Evolutionary conservation across 495 filamentous ascomycete species (phyloP).

Genomic region (Daldinia vernicosa): DNA sequence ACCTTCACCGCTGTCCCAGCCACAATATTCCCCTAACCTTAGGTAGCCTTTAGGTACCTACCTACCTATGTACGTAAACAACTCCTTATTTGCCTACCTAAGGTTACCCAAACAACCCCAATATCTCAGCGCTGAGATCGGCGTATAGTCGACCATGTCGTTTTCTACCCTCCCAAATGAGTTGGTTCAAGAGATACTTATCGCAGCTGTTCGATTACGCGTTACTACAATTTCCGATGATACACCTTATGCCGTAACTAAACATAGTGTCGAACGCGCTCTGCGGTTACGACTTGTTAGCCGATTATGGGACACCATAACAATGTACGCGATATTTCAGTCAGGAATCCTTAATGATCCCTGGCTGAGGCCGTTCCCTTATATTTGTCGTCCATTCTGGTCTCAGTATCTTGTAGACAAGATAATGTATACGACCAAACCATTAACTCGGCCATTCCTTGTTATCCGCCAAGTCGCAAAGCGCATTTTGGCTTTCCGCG

Average conservation of each 20-base stretch:
- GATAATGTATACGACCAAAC: neutral
- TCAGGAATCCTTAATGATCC: neutral
- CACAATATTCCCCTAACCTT: no score
- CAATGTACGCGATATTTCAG: neutral
- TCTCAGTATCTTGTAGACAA: neutral
- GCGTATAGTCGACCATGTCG: neutral
- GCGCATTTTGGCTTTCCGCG: neutral
- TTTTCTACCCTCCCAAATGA: neutral
- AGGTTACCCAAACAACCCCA: no score
- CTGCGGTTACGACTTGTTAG: neutral
- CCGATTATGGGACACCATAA: neutral
- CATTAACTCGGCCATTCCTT: neutral
- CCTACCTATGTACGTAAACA: no score
- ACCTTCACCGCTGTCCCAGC: no score
- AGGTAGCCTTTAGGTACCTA: no score
- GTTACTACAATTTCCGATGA: no score
- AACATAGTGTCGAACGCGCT: neutral
- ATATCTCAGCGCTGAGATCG: no score
- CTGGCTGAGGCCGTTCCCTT: neutral
- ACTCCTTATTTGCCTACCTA: no score
- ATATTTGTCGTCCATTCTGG: neutral
- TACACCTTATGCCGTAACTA: no score
- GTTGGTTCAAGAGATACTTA: neutral
- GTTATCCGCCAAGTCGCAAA: neutral
- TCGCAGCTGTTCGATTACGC: neutral